phyloP scores from a whole-genome alignment of 2,329 filamentous ascomycete genomes.

The Phaeosphaeriaceae sp. region DNA sequence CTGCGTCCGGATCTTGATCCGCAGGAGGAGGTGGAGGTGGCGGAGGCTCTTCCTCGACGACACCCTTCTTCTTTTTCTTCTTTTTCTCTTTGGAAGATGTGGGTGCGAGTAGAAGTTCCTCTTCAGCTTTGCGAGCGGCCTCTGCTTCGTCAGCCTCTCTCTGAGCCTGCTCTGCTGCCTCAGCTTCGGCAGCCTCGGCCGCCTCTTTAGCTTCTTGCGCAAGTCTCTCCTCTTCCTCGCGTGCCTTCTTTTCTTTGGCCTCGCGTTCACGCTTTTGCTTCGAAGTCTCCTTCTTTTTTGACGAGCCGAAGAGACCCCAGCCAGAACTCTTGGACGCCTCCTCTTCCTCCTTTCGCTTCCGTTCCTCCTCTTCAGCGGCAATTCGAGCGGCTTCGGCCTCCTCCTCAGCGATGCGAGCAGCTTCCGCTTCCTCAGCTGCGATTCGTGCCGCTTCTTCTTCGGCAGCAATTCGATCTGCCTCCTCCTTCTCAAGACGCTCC shows the following conservation, averaged over 20 bases:
- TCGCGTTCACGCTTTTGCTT: conserved; percentile 42
- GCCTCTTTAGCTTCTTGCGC: conserved; percentile 28
- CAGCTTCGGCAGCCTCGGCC: conserved; percentile 27
- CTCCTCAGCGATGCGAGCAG: conserved; percentile 22
- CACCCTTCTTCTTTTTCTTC: conserved; percentile 26
- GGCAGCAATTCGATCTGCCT: conserved; percentile 33
- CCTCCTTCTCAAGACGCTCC: conserved; percentile 49
- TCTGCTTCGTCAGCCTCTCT: conserved; percentile 35
- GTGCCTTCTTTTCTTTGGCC: conserved; percentile 32
- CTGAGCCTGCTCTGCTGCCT: conserved; percentile 47
- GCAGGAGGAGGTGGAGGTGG: conserved; percentile 22
- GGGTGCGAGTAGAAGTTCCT: conserved; percentile 28
- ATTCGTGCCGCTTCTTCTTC: conserved; percentile 34
- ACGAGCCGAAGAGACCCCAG: conserved; percentile 23
- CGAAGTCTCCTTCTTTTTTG: conserved; percentile 46
- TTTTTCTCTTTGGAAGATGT: conserved; percentile 44
- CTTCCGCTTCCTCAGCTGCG: conserved; percentile 30
- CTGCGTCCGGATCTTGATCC: conserved; percentile 35
- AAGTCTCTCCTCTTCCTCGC: conserved; percentile 20
- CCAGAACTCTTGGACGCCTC: conserved; percentile 35
- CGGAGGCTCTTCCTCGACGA: conserved; percentile 28
- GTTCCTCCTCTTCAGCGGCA: conserved; percentile 24
- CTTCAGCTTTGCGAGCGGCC: conserved; percentile 45
- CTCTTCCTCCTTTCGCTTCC: conserved; percentile 17
- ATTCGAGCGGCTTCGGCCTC: conserved; percentile 29